Percentiles rank a stretch among this genome's conserved stretches.
Evolutionary conservation across 495 filamentous ascomycete genomes (phyloP).

Genomic region (Hypoxylon rickii): DNA sequence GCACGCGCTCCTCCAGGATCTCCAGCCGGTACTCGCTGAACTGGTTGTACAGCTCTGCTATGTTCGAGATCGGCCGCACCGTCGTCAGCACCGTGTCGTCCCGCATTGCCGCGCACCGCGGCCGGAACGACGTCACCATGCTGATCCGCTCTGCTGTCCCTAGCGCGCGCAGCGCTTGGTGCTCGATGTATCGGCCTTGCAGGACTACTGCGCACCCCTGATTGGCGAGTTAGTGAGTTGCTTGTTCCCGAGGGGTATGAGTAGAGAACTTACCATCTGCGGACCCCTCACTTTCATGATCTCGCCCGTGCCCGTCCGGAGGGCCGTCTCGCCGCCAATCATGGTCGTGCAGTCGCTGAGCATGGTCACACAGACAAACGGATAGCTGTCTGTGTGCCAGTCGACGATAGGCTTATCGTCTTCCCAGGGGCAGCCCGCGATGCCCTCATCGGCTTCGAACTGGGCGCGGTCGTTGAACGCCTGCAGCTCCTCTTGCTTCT

Average conservation of each 20-base stretch:
- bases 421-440: constrained; percentile 49
- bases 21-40: constrained; percentile 72
- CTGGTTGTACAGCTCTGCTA: constrained; percentile 71
- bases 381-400: constrained; percentile 77
- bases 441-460: constrained; percentile 46
- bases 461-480: constrained; percentile 41
- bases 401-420: constrained; percentile 67
- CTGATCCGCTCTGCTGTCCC: constrained; percentile 70
- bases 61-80: constrained; percentile 66
- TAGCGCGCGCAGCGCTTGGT: constrained; percentile 67
- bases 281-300: constrained; percentile 72
- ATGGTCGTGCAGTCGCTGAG: constrained; percentile 71
- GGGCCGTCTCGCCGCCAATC: constrained; percentile 73
- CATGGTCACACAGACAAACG: constrained; percentile 79
- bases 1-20: constrained; percentile 65
- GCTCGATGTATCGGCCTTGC: constrained; percentile 74
- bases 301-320: constrained; percentile 63
- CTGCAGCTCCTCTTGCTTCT: constrained; percentile 44
- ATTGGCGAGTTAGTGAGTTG: constrained; percentile 5
- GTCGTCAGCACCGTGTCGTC: constrained; percentile 72
- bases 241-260: background rate
- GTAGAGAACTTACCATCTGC: constrained; percentile 57
- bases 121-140: constrained; percentile 74
- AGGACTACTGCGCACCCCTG: constrained; percentile 71
- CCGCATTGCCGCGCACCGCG: constrained; percentile 57